Evolutionary conservation across 1,284 basidiomycete genomes (phyloP), one percentile per base, ranked within the genome.

Genomic region (Rhodotorula sp.): DNA sequence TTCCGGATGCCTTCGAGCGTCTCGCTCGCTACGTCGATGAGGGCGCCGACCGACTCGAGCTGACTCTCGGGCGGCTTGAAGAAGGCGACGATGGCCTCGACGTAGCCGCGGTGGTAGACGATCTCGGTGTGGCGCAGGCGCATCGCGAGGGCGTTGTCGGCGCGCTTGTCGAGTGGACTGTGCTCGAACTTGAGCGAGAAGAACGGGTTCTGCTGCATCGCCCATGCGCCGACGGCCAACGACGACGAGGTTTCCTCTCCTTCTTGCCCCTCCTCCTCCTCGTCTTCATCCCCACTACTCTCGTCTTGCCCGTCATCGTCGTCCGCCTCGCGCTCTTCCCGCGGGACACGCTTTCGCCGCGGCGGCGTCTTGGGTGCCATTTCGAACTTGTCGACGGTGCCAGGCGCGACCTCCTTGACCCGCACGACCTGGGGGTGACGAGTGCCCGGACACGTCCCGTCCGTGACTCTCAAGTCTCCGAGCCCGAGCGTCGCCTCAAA

Each of bases 51-150:
- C 2, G 95, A 95, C 81, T 99, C 95, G 61, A 99, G 82, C 80
- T 99, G 95, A 79, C 90, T 95, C 57, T 90, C 89, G 1, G 96
- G 95, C 3, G 96, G 96, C 79, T 89, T 92, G 83, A 99, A 91
- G 83, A 99, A 99, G 71, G 85, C 87, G 74, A 91, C 89, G 51
- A 99, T 87, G 3, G 91, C 91, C 83, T 99, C 95, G 54, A 99
- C 86, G 80, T 97, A 99, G 48, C 91, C 91, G 77, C 86, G 88
- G 80, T 99, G 94, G 79, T 99, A 99, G 67, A 99, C 91, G 76
- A 99, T 92, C 82, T 99, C 95, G 88, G 97, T 91, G 78, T 95
- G 93, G 10, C 94, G 87, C 90, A 99, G 93, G 69, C 88, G 89
- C 65, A 97, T 87, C 10, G 90, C 91, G 66, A 99, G 83, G 0